Evolutionary conservation across 2,329 filamentous ascomycete genomes (phyloP).

Genomic region (Botrytis deweyae): DNA sequence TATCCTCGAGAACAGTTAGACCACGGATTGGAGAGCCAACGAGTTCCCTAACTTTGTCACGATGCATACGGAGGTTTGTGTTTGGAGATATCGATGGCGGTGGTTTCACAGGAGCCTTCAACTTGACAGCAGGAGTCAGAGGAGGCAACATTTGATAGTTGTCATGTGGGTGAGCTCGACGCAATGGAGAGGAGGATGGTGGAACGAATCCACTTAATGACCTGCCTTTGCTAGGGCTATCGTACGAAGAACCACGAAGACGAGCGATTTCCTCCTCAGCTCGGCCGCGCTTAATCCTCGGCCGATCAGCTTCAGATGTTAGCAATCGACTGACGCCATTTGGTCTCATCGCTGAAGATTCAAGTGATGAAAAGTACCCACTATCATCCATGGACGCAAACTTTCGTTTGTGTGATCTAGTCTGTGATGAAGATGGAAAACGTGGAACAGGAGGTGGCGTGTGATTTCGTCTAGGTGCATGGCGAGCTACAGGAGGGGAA

Average conservation of each 20-base stretch:
- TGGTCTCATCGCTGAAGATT: constrained; percentile 81
- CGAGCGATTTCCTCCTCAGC: constrained; percentile 96
- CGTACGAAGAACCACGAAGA: constrained; percentile 86
- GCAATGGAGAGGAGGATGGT: constrained; percentile 67
- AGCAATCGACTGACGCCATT: constrained; percentile 62
- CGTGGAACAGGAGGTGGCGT: constrained; percentile 73
- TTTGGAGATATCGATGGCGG: constrained; percentile 84
- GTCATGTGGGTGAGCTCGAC: constrained; percentile 48
- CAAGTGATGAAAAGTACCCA: constrained; percentile 93
- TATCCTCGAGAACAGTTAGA: constrained; percentile 51
- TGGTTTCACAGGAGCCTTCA: constrained; percentile 58
- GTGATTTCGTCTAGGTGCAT: constrained; percentile 57
- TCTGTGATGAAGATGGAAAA: constrained; percentile 61
- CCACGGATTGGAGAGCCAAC: constrained; percentile 73
- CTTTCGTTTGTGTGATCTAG: constrained; percentile 70
- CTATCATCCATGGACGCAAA: constrained; percentile 84
- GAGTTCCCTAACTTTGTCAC: constrained; percentile 76
- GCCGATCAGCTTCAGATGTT: constrained; percentile 78
- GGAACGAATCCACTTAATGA: constrained; percentile 43
- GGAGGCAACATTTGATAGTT: constrained; percentile 66
- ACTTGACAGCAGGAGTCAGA: constrained; percentile 79
- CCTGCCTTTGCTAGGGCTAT: constrained; percentile 77
- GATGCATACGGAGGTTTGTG: constrained; percentile 86
- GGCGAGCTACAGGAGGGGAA: constrained; percentile 76
- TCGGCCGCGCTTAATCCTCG: constrained; percentile 79